Conservation (phyloP, 345 rosid genomes). For the Rhodomyrtus tomentosa region DNA sequence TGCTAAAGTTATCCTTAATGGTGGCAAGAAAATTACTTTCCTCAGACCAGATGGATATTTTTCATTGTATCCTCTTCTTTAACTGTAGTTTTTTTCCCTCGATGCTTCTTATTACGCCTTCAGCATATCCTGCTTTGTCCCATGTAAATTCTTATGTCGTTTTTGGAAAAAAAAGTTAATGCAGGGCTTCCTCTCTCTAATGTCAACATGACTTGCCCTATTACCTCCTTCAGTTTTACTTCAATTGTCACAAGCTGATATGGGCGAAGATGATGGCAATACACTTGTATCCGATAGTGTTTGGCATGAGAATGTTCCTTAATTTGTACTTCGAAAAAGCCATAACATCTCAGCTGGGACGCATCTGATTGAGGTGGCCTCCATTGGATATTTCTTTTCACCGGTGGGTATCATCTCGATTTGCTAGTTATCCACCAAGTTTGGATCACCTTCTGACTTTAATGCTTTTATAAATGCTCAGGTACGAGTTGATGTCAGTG, state of each 20-base stretch:
- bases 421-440: neutral
- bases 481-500: conserved; percentile 98
- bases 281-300: neutral
- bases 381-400: conserved; percentile 82
- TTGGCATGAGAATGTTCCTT: conserved; percentile 25
- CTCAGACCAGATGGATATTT: conserved; percentile 95
- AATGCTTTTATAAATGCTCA: conserved; percentile 11
- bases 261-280: neutral
- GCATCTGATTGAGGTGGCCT: conserved; percentile 89
- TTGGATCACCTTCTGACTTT: neutral
- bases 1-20: conserved; percentile 73
- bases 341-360: conserved; percentile 86
- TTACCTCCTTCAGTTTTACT: neutral
- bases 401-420: conserved; percentile 44
- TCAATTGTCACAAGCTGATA: neutral
- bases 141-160: neutral
- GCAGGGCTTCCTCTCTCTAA: neutral
- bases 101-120: neutral
- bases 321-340: conserved; percentile 41
- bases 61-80: conserved; percentile 58
- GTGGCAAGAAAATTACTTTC: conserved; percentile 65
- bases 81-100: neutral
- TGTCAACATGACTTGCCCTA: neutral
- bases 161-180: neutral
- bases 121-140: neutral